Percentiles rank a stretch among this genome's conserved stretches.
phyloP scores from a whole-genome alignment of 129 eudicot species.

The Logfia minima region DNA sequence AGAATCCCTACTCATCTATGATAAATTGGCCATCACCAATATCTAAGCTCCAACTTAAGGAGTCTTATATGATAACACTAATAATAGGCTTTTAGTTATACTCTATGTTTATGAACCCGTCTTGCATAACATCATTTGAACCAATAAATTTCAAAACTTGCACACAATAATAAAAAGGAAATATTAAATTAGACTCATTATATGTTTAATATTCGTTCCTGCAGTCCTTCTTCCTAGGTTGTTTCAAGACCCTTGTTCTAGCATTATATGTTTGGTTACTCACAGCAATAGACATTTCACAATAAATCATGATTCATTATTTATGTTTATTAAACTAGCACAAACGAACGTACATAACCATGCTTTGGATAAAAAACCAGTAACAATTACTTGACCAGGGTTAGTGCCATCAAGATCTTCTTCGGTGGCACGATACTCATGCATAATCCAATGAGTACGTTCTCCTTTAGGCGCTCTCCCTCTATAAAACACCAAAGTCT shows the following conservation, averaged over 20 bases:
- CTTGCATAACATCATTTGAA: background rate
- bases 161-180: background rate
- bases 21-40: background rate
- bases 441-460: slow-evolving; percentile 77
- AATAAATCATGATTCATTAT: background rate
- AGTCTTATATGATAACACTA: background rate
- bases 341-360: background rate
- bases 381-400: slow-evolving; percentile 54
- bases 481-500: slow-evolving; percentile 58
- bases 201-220: background rate
- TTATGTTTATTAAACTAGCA: background rate
- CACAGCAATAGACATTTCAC: background rate
- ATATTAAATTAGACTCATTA: background rate
- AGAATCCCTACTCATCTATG: background rate
- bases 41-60: background rate
- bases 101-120: background rate
- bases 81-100: background rate
- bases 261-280: background rate
- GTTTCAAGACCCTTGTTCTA: background rate
- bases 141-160: background rate
- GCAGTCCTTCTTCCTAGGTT: background rate
- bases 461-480: slow-evolving; percentile 80
- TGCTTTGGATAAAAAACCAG: background rate
- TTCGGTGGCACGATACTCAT: slow-evolving; percentile 65
- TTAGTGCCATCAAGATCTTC: slow-evolving; percentile 64